These are phyloP conservation scores for Metschnikowia similis DNA, from an alignment of 805 yeast species.

Conservation along the genomic window DNA sequence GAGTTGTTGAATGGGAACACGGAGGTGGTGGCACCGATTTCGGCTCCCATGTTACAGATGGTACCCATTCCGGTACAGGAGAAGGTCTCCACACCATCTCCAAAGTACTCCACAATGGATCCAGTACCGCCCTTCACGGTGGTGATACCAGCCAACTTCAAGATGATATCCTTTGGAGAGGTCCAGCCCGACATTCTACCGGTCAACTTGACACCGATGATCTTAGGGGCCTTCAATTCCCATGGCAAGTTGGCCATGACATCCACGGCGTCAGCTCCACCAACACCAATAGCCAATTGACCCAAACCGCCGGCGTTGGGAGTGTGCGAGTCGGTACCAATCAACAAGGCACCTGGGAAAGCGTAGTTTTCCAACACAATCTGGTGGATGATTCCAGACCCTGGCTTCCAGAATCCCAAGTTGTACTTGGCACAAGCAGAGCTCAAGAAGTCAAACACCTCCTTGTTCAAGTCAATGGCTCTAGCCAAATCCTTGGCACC, in stretches of 20 bases:
- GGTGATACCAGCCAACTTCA: conserved; percentile 87
- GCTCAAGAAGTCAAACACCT: conserved; percentile 88
- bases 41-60: conserved; percentile 99
- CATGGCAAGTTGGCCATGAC: conserved; percentile 91
- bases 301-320: conserved; percentile 99
- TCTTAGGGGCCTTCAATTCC: conserved; percentile 97
- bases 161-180: conserved; percentile 93
- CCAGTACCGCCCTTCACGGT: conserved; percentile 99
- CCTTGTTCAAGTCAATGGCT: conserved; percentile 86
- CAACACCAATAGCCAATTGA: conserved; percentile 97
- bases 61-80: conserved; percentile 99
- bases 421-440: conserved; percentile 92
- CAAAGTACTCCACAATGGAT: conserved; percentile 91
- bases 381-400: conserved; percentile 97
- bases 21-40: conserved; percentile 97
- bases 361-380: conserved; percentile 94
- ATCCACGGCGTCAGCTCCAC: conserved; percentile 99
- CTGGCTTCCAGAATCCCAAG: conserved; percentile 98
- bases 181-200: conserved; percentile 94
- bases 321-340: conserved; percentile 97
- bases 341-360: conserved; percentile 93
- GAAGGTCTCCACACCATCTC: conserved; percentile 88
- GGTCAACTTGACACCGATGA: conserved; percentile 90
- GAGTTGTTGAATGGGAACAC: conserved; percentile 94
- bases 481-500: conserved; percentile 79